Percentiles rank a stretch among this genome's conserved stretches.
Evolutionary conservation across 257 asterid species (phyloP).

Genomic region (Marsdenia floribunda): DNA sequence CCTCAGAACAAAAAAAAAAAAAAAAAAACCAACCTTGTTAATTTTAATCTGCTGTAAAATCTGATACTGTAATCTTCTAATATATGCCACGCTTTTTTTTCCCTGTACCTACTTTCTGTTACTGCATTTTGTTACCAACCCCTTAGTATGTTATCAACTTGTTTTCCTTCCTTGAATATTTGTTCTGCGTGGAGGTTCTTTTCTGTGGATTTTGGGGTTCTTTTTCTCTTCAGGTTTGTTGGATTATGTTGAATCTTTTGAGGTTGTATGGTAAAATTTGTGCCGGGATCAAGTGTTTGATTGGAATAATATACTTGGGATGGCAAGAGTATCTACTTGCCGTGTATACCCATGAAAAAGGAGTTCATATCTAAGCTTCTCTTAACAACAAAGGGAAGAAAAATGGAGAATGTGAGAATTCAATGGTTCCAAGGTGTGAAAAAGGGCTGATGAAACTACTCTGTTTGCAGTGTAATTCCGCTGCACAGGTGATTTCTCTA

Average conservation of each 20-base stretch:
- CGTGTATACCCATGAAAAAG: no score
- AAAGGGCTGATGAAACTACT: no score
- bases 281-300: no score
- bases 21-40: constrained; percentile 33
- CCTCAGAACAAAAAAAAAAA: constrained; percentile 16
- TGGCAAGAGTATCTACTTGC: no score
- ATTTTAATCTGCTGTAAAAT: constrained; percentile 70
- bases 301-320: no score
- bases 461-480: no score
- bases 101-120: constrained; percentile 8
- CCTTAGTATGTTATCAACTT: background rate
- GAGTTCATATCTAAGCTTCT: no score
- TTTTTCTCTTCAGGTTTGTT: background rate
- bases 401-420: no score
- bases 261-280: no score
- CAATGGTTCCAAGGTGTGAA: no score
- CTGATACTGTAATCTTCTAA: constrained; percentile 38
- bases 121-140: background rate
- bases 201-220: background rate
- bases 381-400: no score
- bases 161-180: background rate
- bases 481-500: background rate
- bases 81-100: constrained; percentile 25
- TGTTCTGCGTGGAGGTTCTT: background rate
- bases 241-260: background rate